Base-by-base conservation (phyloP, 441 rosid genomes). In the Pelargonium fulgidum region DNA sequence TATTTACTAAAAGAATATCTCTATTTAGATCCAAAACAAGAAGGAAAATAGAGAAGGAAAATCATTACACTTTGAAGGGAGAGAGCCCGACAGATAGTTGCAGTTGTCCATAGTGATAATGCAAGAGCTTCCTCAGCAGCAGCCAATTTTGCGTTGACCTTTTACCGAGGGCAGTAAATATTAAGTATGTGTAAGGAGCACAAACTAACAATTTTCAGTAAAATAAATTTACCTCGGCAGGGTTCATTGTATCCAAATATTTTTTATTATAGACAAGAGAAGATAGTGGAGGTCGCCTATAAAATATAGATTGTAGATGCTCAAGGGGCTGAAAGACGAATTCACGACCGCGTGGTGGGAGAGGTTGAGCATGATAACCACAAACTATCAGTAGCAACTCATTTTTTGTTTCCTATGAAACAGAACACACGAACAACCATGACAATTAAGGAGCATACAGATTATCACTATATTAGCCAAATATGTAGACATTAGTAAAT, bases 81-180 rank as follows among this genome's bases (percentile, higher is more conserved):
- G 72, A 94, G 87, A 77, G 87, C 87, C 66, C 97, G 91, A 58
- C 99, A 94, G 75, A 90, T 74, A n/a, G 99, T 89, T 77, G 97
- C 96, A 16, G 90, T 89, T 72, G 99, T 90, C 97, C 97, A 94
- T 73, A 88, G 72, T 54, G 99, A 90, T 70, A 94, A 90, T 20
- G 96, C 82, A 80, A 85, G 78, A 72, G 96, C 93, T 81, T 92
- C 97, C 85, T 94, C 97, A 64, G 96, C 92, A 76, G 87, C 91
- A 74, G 92, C 83, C 81, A 92, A 78, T 83, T 83, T 87, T 62
- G 86, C 83, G 72, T 85, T 81, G 68, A 82, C 90, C 96, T 89
- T 85, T 73, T 70, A 69, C 70, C 71, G 68, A 76, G 72, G 76
- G 64, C 64, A 79, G 29, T 42, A 42, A 42, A 71, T n/a, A 67